Conservation (phyloP, 768 basidiomycete species). For the Serendipita sp. region DNA sequence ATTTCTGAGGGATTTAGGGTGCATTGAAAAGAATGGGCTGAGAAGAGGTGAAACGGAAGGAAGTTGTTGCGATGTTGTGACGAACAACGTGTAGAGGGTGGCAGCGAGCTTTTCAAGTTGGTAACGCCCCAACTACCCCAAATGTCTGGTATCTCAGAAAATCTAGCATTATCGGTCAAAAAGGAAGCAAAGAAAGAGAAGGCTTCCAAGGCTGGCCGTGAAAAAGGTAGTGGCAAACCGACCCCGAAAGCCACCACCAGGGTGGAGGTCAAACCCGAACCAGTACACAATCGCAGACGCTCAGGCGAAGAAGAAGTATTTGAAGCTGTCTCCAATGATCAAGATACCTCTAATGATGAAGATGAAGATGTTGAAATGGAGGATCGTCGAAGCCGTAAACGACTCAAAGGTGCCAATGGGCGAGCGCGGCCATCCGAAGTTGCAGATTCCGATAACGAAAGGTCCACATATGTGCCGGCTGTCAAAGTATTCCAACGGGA, state of each 20-base stretch:
- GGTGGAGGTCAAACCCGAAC: not conserved
- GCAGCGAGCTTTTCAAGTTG: not conserved
- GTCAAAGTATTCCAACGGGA: not conserved
- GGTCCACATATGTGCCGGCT: not conserved
- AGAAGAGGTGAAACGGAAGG: not conserved
- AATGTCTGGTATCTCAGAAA: not conserved
- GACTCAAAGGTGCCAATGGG: constrained; percentile 2
- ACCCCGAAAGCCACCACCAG: not conserved
- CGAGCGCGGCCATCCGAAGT: not conserved
- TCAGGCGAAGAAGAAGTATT: not conserved
- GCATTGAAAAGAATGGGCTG: not conserved
- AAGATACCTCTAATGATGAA: not conserved
- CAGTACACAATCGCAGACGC: not conserved
- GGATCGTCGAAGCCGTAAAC: not conserved
- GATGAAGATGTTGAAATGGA: not conserved
- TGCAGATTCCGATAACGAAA: not conserved
- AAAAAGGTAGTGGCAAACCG: not conserved
- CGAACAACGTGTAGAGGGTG: no score
- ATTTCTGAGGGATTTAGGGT: not conserved
- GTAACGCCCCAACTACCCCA: not conserved
- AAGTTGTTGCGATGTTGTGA: not conserved
- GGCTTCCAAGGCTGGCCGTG: not conserved
- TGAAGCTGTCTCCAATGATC: not conserved
- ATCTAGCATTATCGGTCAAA: not conserved
- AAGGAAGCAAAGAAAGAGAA: not conserved